These are phyloP conservation scores for Scheffersomyces ergatensis DNA, from an alignment of 805 yeast species.

Conservation along the genomic window DNA sequence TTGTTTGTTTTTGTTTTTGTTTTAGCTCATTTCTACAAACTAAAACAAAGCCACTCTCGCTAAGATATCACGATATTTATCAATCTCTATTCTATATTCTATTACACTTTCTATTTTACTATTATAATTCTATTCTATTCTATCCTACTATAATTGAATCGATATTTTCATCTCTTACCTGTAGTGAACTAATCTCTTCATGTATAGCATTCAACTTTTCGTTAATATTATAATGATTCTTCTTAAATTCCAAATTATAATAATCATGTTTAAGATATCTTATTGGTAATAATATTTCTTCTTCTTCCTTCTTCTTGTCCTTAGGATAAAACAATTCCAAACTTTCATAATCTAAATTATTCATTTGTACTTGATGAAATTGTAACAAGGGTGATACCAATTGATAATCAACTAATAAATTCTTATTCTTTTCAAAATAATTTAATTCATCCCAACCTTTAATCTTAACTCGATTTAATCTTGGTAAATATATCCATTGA, in stretches of 20 bases:
- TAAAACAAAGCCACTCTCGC: too few species aligned
- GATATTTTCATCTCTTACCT: too few species aligned
- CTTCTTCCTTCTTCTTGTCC: too few species aligned
- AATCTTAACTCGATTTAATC: neutral
- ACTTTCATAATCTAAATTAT: neutral
- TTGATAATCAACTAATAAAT: neutral
- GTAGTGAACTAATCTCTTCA: too few species aligned
- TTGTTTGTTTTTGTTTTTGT: too few species aligned
- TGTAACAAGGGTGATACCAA: neutral
- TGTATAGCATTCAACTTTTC: conserved; percentile 7
- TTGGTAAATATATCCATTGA: neutral
- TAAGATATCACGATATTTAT: too few species aligned
- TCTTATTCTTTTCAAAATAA: neutral
- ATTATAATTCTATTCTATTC: too few species aligned
- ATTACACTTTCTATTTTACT: too few species aligned
- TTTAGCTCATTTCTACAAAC: too few species aligned
- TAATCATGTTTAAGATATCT: neutral
- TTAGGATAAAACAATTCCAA: neutral
- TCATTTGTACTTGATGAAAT: neutral
- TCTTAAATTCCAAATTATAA: neutral
- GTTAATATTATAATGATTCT: conserved; percentile 1
- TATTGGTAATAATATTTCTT: neutral
- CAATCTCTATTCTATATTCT: too few species aligned
- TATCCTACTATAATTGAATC: too few species aligned
- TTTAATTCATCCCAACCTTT: neutral